Percentiles rank a stretch among this genome's conserved stretches.
These are phyloP conservation scores for Camellia granthamiana DNA, from an alignment of 148 eudicot species.

Conservation along the genomic window DNA sequence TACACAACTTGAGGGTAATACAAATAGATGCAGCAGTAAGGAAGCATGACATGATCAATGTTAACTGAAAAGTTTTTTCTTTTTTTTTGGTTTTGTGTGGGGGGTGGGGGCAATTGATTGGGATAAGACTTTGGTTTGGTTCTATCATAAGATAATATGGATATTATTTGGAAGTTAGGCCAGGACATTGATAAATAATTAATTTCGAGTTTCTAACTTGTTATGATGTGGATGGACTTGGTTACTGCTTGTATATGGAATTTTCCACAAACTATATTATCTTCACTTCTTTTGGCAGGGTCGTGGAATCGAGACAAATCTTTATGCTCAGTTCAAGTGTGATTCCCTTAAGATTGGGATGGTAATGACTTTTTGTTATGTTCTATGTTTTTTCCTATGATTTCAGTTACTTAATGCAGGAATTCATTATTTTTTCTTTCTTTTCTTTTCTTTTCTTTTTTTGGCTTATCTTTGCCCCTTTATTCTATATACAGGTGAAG, in stretches of 20 bases:
- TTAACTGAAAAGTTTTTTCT: no score
- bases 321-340: slow-evolving; percentile 92
- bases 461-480: neutral
- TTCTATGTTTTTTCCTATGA: neutral
- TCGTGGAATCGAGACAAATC: slow-evolving; percentile 97
- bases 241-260: slow-evolving; percentile 1
- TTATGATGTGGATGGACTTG: neutral
- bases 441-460: neutral
- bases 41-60: no score
- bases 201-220: neutral
- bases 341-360: slow-evolving; percentile 96
- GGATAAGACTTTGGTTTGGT: no score
- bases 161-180: neutral
- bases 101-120: no score
- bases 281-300: slow-evolving; percentile 51
- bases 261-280: neutral
- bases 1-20: no score
- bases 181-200: neutral
- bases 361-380: slow-evolving; percentile 40
- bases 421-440: neutral
- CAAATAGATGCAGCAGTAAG: no score
- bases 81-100: no score
- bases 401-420: neutral
- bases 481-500: slow-evolving; percentile 58
- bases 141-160: neutral